Base-by-base conservation (phyloP, 345 rosid species). In the Litchi chinensis region DNA sequence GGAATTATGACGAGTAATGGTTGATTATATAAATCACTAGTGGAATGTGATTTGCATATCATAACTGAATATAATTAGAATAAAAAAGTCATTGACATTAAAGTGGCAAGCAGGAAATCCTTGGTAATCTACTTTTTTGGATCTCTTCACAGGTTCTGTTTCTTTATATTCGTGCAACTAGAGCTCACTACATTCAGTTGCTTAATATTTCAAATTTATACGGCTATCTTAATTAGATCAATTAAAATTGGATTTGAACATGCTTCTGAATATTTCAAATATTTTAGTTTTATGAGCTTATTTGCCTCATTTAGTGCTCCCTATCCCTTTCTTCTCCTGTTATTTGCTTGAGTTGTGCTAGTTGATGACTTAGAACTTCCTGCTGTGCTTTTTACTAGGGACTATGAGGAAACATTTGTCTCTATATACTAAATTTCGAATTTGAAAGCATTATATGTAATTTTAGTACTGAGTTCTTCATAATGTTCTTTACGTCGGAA, bases 401-500 rank as follows among this genome's bases (percentile, higher is more conserved):
- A 74, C 44, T 8, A 26, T 1, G 37, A 19, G 71, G 37, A 12
- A 21, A 32, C 39, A 12, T 26, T 4, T 37, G 73, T 65, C 3
- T 66, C 21, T 13, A 11, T 65, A 8, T 50, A n/a, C 28, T 28
- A 39, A 65, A 12, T 37, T 19, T 12, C 11, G 8, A 50, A 40
- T 59, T 37, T n/a, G 46, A 64, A 64, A 65, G 4, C 48, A 48
- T 6, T 18, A 24, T 39, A 13, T 9, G 52, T 66, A 48, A 0
- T 28, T 26, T 6, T 64, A 46, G 65, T 56, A 56, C 22, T 22
- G 37, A 76, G 54, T 54, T 75, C 10, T 50, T 48, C 37, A 24
- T 60, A 76, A 54, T 70, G 56, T 48, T 52, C 78, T 77, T 67
- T 68, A 39, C 68, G 48, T 82, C 48, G 21, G 41, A 77, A 2